A percentile compares a stretch with the other conserved stretches of the same genome.
Conservation (phyloP, 2,329 filamentous ascomycete species). For the Stemphylium lycopersici region DNA sequence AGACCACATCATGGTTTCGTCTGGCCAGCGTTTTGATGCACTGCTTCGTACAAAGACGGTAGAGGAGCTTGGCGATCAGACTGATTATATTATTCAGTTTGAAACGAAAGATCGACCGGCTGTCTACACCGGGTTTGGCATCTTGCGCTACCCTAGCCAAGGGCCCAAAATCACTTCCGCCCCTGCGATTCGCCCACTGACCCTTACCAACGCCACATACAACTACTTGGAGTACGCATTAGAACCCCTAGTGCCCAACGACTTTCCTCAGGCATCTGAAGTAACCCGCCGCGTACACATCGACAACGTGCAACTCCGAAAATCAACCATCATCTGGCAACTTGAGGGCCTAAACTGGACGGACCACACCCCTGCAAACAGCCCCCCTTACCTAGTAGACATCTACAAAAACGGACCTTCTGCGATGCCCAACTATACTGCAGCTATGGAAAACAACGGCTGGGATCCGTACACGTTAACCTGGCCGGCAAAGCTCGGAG, state of each 20-base stretch:
- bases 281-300: slow-evolving; percentile 45
- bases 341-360: slow-evolving; percentile 31
- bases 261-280: slow-evolving; percentile 42
- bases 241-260: slow-evolving; percentile 39
- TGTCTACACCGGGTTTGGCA: slow-evolving; percentile 55
- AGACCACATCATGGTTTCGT: slow-evolving; percentile 60
- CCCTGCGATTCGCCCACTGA: slow-evolving; percentile 33
- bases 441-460: slow-evolving; percentile 57
- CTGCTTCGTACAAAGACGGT: slow-evolving; percentile 61
- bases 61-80: slow-evolving; percentile 52
- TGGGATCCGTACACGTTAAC: slow-evolving; percentile 60
- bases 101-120: slow-evolving; percentile 59
- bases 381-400: slow-evolving; percentile 58
- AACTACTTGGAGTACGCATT: slow-evolving; percentile 50
- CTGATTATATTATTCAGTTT: slow-evolving; percentile 54
- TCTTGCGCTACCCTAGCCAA: slow-evolving; percentile 49
- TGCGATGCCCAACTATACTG: slow-evolving; percentile 59
- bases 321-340: slow-evolving; percentile 32
- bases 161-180: slow-evolving; percentile 7
- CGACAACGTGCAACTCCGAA: slow-evolving; percentile 27
- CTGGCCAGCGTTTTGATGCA: slow-evolving; percentile 66
- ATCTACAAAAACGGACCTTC: slow-evolving; percentile 58
- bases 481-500: slow-evolving; percentile 62
- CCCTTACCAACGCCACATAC: slow-evolving; percentile 41
- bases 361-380: slow-evolving; percentile 15